Evolutionary conservation across 2,329 filamentous ascomycete species (phyloP).

Genomic region (Leptoxyphium fumago): DNA sequence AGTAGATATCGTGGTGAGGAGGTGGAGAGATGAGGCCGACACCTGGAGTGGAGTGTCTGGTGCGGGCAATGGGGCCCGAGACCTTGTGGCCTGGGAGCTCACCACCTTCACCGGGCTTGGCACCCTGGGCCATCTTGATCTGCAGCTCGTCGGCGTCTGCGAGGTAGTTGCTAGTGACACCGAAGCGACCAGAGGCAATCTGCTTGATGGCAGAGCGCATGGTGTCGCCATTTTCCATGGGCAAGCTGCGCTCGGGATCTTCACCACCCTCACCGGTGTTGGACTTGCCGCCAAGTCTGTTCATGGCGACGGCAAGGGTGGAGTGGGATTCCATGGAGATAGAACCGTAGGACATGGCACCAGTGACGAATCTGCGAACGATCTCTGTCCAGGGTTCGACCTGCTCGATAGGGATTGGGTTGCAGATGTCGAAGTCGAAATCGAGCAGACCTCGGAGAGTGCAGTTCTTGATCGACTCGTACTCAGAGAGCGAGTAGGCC

Average conservation of each 20-base stretch:
- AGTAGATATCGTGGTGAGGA: conserved; percentile 97
- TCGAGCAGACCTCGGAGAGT: conserved; percentile 87
- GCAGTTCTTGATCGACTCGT: conserved; percentile 93
- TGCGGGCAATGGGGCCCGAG: conserved; percentile 82
- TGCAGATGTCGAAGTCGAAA: conserved; percentile 83
- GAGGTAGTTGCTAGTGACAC: conserved; percentile 87
- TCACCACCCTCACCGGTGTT: conserved; percentile 97
- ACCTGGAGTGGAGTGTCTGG: conserved; percentile 88
- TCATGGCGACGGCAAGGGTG: conserved; percentile 91
- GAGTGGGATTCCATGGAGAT: conserved; percentile 99
- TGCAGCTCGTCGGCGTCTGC: conserved; percentile 92
- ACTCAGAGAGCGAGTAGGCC: conserved; percentile 82
- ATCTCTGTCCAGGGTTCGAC: conserved; percentile 98
- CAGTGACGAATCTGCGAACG: conserved; percentile 87
- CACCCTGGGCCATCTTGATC: conserved; percentile 98
- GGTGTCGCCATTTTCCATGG: conserved; percentile 81
- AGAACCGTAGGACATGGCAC: conserved; percentile 96
- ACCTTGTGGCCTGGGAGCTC: conserved; percentile 96
- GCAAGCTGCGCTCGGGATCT: conserved; percentile 76
- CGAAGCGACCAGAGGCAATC: conserved; percentile 88
- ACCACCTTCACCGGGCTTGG: conserved; percentile 94
- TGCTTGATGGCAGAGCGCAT: conserved; percentile 98
- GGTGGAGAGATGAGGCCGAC: conserved; percentile 92
- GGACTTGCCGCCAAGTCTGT: conserved; percentile 87
- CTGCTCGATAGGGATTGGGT: conserved; percentile 82